Conservation (phyloP, 2,329 filamentous ascomycete genomes). For the Cytospora paraplurivora region DNA sequence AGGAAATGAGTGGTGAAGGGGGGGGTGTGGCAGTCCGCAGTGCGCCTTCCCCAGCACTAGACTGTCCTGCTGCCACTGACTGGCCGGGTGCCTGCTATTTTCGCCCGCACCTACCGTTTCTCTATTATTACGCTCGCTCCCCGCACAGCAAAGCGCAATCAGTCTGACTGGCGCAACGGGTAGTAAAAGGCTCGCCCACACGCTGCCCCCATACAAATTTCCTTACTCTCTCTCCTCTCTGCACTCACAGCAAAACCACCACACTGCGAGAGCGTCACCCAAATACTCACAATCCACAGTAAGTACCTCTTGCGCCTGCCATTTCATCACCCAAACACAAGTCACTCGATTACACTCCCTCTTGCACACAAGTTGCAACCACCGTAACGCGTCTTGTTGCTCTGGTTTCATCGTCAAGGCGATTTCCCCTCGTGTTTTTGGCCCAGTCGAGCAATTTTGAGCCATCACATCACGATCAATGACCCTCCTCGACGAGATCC, state of each 20-base stretch:
- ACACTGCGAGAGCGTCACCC: conserved; percentile 23
- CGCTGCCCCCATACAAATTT: conserved; percentile 20
- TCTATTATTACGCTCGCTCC: conserved; percentile 1
- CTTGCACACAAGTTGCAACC: conserved; percentile 23
- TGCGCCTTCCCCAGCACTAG: conserved; percentile 12
- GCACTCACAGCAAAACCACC: conserved; percentile 24
- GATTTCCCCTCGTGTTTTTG: conserved; percentile 18
- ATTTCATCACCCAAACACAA: conserved; percentile 39
- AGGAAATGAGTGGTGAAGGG: conserved; percentile 6
- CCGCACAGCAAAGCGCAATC: conserved; percentile 3
- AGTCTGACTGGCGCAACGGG: conserved; percentile 15
- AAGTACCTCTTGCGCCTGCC: conserved; percentile 27
- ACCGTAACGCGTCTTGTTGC: conserved; percentile 9
- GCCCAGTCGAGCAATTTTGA: conserved; percentile 16
- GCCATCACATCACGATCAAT: conserved; percentile 28
- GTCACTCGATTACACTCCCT: conserved; percentile 38
- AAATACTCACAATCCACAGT: conserved; percentile 23
- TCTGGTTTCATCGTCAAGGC: conserved; percentile 9
- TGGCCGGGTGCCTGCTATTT: conserved; percentile 4
- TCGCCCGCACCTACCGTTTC: conserved; percentile 3
- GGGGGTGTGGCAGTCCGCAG: conserved; percentile 17
- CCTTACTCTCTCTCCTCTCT: conserved; percentile 23
- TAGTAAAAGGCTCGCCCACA: conserved; percentile 26
- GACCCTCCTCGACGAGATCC: conserved; percentile 3
- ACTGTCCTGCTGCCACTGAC: conserved; percentile 10